Evolutionary conservation across 1,284 basidiomycete genomes (phyloP).

Genomic region (Ustilago nuda): DNA sequence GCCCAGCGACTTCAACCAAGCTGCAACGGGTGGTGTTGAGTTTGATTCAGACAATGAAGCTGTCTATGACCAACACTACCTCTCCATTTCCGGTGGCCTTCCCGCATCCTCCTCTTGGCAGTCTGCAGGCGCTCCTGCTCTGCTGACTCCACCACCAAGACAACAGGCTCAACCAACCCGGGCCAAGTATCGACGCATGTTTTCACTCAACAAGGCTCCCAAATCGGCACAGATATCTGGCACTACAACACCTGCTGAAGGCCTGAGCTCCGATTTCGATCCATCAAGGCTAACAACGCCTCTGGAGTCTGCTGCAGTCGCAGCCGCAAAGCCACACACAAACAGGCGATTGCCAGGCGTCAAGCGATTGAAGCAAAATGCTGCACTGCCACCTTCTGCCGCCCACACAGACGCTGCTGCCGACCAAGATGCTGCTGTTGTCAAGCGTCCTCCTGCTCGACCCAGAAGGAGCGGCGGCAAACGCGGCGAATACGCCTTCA

Average conservation of each 20-base stretch:
- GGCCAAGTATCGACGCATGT: slow-evolving; percentile 41
- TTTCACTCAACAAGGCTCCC: slow-evolving; percentile 31
- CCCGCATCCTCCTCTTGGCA: slow-evolving; percentile 4
- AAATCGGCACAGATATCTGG: slow-evolving; percentile 32
- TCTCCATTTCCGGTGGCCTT: slow-evolving; percentile 31
- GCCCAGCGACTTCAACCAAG: slow-evolving; percentile 30
- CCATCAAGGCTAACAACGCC: slow-evolving; percentile 23
- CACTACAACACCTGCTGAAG: slow-evolving; percentile 27
- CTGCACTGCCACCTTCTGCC: slow-evolving; percentile 11
- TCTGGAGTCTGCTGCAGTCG: slow-evolving; percentile 8
- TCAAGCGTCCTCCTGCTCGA: slow-evolving; percentile 7
- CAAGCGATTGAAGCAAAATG: slow-evolving; percentile 22
- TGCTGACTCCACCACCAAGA: slow-evolving; percentile 31
- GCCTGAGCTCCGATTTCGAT: slow-evolving; percentile 25
- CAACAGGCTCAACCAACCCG: slow-evolving; percentile 4
- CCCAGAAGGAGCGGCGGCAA: slow-evolving; percentile 68
- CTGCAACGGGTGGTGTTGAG: slow-evolving; percentile 10
- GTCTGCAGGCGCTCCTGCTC: background rate
- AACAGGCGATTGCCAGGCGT: slow-evolving; percentile 34
- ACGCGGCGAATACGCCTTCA: slow-evolving; percentile 71
- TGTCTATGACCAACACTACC: slow-evolving; percentile 46
- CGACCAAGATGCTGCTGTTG: background rate
- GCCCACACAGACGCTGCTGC: slow-evolving; percentile 1
- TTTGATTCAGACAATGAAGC: slow-evolving; percentile 39
- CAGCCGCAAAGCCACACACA: slow-evolving; percentile 21